Base-by-base conservation (phyloP, 176 grass and related monocot genomes). In the Bolboschoenus planiculmis region DNA sequence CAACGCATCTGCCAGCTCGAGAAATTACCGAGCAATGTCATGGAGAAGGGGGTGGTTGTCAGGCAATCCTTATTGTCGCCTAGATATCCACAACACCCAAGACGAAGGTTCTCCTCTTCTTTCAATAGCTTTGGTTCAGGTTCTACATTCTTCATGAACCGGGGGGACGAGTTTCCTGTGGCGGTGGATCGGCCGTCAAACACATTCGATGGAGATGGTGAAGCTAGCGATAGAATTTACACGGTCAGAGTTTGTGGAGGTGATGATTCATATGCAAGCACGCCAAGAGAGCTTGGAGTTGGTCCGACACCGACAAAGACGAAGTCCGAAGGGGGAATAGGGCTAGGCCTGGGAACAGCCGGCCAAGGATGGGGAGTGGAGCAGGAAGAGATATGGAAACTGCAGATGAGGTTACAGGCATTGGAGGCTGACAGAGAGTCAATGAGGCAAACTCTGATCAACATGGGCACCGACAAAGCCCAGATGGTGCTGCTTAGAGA, bases 381-480 rank as follows among this genome's bases (percentile, higher is more conserved):
- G 24, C 33, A 84, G 35, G 26, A 60, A 15, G 81, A 71, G 24
- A 84, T 88, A 47, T 53, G 35, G 44, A 88, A 84, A 47, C 72
- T 84, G 35, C 34, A 79, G 56, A 80, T 13, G 61, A 58, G 86
- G 44, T 67, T 88, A 15, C 86, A 84, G 47, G 81, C 71, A 30
- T 59, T 88, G 31, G 86, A 88, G 68, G 86, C 86, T 4, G 86
- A 87, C 53, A 64, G 86, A 31, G 86, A 88, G 61, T 84, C 86
- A 2, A 88, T 88, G 81, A 44, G 71, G 47, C 81, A 88, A 46
- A 80, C 73, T 6, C 54, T 84, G 5, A 80, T 88, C 42, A 78
- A 70, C 30, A 84, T 84, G 82, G 44, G 86, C 20, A 73, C 86
- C 0, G 86, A 84, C 27, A 84, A 88, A 65, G 81, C 81, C 5